Evolutionary conservation across 129 eudicot genomes (phyloP), one percentile per base, ranked within the genome.

Genomic region (Flaveria sonorensis): DNA sequence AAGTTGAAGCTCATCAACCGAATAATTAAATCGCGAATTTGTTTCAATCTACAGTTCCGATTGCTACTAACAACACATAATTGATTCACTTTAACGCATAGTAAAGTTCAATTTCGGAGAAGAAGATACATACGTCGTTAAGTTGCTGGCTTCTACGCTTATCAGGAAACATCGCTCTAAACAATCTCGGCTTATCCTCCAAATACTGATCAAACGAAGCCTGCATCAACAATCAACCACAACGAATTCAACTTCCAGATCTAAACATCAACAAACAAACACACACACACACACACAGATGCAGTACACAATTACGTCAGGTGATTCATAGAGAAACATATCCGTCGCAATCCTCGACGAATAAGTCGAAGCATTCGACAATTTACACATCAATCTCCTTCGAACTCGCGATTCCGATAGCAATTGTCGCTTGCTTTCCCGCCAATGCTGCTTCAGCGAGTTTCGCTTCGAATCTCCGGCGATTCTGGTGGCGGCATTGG

Each of bases 131-230:
- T 66, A 89, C 96, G 76, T 92, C 89, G 78, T 74, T 90, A 8
- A 90, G 94, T 63, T 82, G 94, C 50, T 78, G 94, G 89, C 94
- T 90, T 83, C 92, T 74, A 24, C 88, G 81, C 71, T n/a, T 92
- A 64, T 90, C 98, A 6, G 98, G 98, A 62, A 92, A 90, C 10
- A 92, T 90, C 10, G 98, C 96, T 77, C 66, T 85, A 73, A 92
- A 90, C 0, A 92, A 94, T n/a, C 98, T 85, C 0, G 89, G 92
- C 50, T 88, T 92, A 78, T 90, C 87, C 80, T 92, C 98, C 77
- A 92, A 81, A 82, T 92, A 92, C 82, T 87, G 81, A 88, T 92
- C 98, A 73, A 92, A 92, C 30, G 92, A 86, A 60, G 98, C 98
- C 96, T 92, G 83, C 4, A 81, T 21, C 39, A 76, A 74, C 61